These are phyloP conservation scores for Sesbania bispinosa DNA, from an alignment of 306 rosid species.

Conservation along the genomic window DNA sequence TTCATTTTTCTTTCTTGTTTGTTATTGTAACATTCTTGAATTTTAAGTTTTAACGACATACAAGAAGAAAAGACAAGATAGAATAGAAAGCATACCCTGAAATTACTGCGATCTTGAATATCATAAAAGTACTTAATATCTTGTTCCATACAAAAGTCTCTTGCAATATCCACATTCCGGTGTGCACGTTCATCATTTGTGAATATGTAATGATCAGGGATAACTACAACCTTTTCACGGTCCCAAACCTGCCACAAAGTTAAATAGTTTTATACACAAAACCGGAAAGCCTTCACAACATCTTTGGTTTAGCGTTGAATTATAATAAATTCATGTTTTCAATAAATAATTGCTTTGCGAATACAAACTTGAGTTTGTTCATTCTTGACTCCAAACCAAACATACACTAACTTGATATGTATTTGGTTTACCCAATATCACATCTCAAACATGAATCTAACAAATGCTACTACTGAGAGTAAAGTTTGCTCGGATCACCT, in stretches of 20 bases:
- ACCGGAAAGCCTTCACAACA: neutral
- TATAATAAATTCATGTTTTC: too few relatives aligned
- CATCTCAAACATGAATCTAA: too few relatives aligned
- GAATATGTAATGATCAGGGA: constrained; percentile 90
- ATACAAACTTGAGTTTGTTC: too few relatives aligned
- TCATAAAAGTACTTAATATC: constrained; percentile 82
- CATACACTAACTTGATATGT: too few relatives aligned
- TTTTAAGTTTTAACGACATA: neutral
- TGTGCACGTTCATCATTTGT: constrained; percentile 81
- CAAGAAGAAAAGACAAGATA: neutral
- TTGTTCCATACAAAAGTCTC: constrained; percentile 73
- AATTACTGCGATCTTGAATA: constrained; percentile 73
- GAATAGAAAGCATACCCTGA: constrained; percentile 44
- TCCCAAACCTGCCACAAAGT: constrained; percentile 71
- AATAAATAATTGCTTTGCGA: too few relatives aligned
- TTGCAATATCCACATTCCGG: constrained; percentile 80
- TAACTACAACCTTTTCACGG: constrained; percentile 71
- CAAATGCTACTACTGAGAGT: too few relatives aligned
- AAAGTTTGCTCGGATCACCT: too few relatives aligned
- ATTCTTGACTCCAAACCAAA: too few relatives aligned
- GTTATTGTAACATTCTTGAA: too few relatives aligned
- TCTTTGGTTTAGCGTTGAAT: too few relatives aligned
- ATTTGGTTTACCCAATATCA: too few relatives aligned
- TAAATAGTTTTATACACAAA: neutral
- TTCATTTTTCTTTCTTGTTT: too few relatives aligned